Evolutionary conservation across 306 rosid genomes (phyloP).

Genomic region (Alnus rubra): DNA sequence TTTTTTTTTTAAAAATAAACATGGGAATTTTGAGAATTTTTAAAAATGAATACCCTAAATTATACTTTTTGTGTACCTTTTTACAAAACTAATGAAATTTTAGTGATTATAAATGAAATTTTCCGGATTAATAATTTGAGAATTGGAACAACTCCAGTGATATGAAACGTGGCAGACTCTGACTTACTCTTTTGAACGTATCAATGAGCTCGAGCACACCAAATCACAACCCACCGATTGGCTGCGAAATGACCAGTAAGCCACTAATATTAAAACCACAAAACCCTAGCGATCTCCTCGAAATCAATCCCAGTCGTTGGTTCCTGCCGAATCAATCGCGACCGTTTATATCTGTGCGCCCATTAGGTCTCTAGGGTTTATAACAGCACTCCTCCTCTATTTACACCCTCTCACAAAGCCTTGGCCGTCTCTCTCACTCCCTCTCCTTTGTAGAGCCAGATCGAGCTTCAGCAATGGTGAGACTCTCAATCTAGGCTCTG

Average conservation of each 20-base stretch:
- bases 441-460: neutral
- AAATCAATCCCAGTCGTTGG: neutral
- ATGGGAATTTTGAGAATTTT: too few species aligned
- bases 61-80: too few species aligned
- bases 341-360: neutral
- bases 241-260: neutral
- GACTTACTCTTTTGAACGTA: too few species aligned
- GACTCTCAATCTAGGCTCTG: neutral
- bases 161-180: too few species aligned
- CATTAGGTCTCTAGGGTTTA: neutral
- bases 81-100: too few species aligned
- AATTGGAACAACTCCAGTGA: too few species aligned
- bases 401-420: neutral
- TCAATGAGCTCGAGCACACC: neutral
- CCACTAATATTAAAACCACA: neutral
- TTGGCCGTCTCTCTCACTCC: neutral
- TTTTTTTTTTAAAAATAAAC: too few species aligned
- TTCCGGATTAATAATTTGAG: too few species aligned
- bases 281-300: neutral
- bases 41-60: too few species aligned
- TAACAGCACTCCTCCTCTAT: neutral
- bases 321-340: neutral
- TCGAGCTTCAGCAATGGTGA: conserved; percentile 23
- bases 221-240: neutral
- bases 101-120: too few species aligned